phyloP scores from a whole-genome alignment of 768 basidiomycete genomes.

The Tylopilus plumbeoviolaceoides region DNA sequence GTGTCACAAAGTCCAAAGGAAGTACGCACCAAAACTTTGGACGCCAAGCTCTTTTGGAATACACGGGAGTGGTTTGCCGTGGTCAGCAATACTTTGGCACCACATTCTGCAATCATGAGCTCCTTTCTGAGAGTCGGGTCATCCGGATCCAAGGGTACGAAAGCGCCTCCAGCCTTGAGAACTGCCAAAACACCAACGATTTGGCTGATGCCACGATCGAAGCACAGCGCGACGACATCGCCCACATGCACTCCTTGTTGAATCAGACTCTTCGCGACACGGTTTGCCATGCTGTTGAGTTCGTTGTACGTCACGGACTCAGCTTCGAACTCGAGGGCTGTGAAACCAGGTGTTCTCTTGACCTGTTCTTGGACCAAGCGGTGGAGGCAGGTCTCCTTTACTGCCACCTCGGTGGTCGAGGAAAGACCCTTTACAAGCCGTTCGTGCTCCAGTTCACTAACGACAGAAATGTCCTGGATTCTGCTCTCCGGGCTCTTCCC shows the following conservation, averaged over 20 bases:
- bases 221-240: slow-evolving; percentile 27
- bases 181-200: slow-evolving; percentile 29
- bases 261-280: slow-evolving; percentile 27
- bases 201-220: slow-evolving; percentile 28
- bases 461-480: slow-evolving; percentile 18
- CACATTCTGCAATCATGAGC: slow-evolving; percentile 24
- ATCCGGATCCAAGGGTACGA: slow-evolving; percentile 26
- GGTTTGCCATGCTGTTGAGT: slow-evolving; percentile 31
- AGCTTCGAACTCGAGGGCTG: slow-evolving; percentile 27
- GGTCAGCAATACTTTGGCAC: slow-evolving; percentile 26
- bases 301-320: slow-evolving; percentile 30
- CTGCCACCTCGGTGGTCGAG: slow-evolving; percentile 10
- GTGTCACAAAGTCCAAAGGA: not conserved
- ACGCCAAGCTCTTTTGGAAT: slow-evolving; percentile 20
- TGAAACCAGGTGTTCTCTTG: slow-evolving; percentile 17
- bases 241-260: slow-evolving; percentile 24
- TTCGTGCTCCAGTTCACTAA: slow-evolving; percentile 12
- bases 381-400: slow-evolving; percentile 17
- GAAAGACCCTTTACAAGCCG: slow-evolving; percentile 26
- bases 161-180: slow-evolving; percentile 29
- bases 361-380: slow-evolving; percentile 17
- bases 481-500: slow-evolving; percentile 9
- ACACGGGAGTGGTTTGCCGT: slow-evolving; percentile 23
- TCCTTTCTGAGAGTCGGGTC: slow-evolving; percentile 30
- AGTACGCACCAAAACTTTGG: slow-evolving; percentile 20